Evolutionary conservation across 2,329 filamentous ascomycete species (phyloP).

Genomic region (Fusarium bulbicola): DNA sequence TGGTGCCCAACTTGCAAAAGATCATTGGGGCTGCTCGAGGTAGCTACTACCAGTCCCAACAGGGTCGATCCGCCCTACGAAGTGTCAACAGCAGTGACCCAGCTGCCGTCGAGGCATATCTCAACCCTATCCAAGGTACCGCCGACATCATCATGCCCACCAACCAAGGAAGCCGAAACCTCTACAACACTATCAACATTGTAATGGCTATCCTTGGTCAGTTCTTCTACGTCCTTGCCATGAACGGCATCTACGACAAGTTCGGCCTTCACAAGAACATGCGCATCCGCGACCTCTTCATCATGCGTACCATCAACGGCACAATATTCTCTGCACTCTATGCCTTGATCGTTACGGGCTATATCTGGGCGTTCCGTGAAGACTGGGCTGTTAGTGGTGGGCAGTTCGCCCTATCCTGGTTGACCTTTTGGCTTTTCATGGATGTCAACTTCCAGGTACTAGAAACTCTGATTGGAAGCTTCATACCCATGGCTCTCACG

Average conservation of each 20-base stretch:
- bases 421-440: constrained; percentile 52
- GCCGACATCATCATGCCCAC: constrained; percentile 45
- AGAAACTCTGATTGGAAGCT: constrained; percentile 44
- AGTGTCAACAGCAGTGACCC: constrained; percentile 37
- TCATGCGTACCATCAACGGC: constrained; percentile 41
- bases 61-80: constrained; percentile 33
- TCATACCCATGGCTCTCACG: constrained; percentile 48
- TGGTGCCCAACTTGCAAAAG: constrained; percentile 44
- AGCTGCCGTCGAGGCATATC: constrained; percentile 43
- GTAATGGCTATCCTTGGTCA: constrained; percentile 48
- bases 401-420: constrained; percentile 42
- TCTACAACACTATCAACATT: constrained; percentile 53
- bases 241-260: constrained; percentile 38
- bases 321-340: constrained; percentile 47
- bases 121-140: constrained; percentile 47
- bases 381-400: constrained; percentile 50
- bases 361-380: constrained; percentile 56
- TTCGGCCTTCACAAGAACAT: constrained; percentile 25
- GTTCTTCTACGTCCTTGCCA: constrained; percentile 43
- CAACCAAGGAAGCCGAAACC: constrained; percentile 45
- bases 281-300: constrained; percentile 40
- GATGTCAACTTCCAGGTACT: constrained; percentile 55
- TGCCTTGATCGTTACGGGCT: constrained; percentile 50
- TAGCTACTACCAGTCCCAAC: constrained; percentile 38
- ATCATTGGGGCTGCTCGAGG: constrained; percentile 40